Evolutionary conservation across 2,329 filamentous ascomycete species (phyloP).

Genomic region (Botrytis hyacinthi): DNA sequence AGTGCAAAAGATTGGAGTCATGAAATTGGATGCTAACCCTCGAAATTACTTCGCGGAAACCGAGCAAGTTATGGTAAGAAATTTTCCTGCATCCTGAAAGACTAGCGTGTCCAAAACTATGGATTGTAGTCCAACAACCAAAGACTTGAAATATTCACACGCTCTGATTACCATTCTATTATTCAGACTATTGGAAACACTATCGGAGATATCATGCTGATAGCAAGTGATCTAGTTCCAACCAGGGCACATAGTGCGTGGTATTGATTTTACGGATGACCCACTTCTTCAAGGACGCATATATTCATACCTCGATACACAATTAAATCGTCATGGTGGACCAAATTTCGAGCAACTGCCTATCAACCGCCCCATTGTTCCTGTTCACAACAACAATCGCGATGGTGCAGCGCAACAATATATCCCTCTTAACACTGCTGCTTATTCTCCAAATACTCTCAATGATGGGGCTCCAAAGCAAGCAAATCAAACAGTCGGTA

Average conservation of each 20-base stretch:
- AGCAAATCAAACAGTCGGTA: conserved; percentile 61
- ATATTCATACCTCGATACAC: conserved; percentile 67
- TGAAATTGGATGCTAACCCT: conserved; percentile 45
- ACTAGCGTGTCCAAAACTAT: background rate
- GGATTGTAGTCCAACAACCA: background rate
- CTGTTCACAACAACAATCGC: conserved; percentile 59
- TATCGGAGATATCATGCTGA: background rate
- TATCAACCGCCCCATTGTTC: conserved; percentile 38
- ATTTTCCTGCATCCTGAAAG: background rate
- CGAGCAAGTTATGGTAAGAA: conserved; percentile 53
- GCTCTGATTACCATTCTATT: background rate
- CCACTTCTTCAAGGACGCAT: conserved; percentile 65
- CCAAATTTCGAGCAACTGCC: conserved; percentile 57
- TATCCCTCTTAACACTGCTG: conserved; percentile 63
- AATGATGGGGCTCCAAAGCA: conserved; percentile 63
- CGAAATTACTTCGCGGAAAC: conserved; percentile 63
- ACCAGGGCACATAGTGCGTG: conserved; percentile 62
- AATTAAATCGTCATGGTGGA: conserved; percentile 52
- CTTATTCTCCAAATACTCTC: conserved; percentile 66
- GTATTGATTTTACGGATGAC: conserved; percentile 65
- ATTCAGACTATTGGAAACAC: background rate
- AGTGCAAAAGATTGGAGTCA: conserved; percentile 48
- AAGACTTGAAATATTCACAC: background rate
- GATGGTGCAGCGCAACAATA: conserved; percentile 68
- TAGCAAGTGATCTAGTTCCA: background rate